Evolutionary conservation across 495 filamentous ascomycete genomes (phyloP).

Genomic region (Hypoxylon subgilvum): DNA sequence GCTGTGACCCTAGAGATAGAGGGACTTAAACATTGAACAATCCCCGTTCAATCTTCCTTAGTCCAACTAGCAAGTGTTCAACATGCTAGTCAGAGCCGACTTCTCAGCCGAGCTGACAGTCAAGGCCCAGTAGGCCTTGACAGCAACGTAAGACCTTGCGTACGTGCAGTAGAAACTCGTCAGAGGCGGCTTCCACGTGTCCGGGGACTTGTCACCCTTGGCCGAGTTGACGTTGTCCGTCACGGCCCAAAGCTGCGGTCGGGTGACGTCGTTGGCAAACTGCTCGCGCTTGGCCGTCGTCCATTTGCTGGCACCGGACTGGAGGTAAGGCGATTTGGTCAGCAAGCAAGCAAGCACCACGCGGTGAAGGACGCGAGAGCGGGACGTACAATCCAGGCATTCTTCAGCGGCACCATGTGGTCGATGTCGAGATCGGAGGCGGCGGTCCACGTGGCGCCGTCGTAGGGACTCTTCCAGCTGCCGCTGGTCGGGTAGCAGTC

Average conservation of each 20-base stretch:
- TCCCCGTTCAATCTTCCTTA: not conserved
- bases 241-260: constrained; percentile 75
- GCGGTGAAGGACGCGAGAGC: not conserved
- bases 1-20: too few species aligned
- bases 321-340: not conserved
- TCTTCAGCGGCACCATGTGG: constrained; percentile 74
- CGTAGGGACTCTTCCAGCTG: constrained; percentile 69
- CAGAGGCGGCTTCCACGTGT: constrained; percentile 74
- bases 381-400: constrained; percentile 70
- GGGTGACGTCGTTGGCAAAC: constrained; percentile 74
- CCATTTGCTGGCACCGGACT: constrained; percentile 63
- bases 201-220: constrained; percentile 73
- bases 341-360: not conserved
- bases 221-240: constrained; percentile 74
- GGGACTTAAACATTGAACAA: not conserved
- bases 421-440: constrained; percentile 75
- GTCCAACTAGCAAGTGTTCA: constrained; percentile 62
- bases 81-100: constrained; percentile 66
- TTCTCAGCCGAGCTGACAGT: constrained; percentile 67
- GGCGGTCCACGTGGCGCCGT: constrained; percentile 70
- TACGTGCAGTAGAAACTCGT: constrained; percentile 75
- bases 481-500: constrained; percentile 65
- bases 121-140: constrained; percentile 68
- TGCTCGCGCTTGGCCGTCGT: constrained; percentile 65
- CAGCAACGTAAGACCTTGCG: constrained; percentile 70